Conservation (phyloP, 495 filamentous ascomycete species). For the Stereocaulon alpinum region DNA sequence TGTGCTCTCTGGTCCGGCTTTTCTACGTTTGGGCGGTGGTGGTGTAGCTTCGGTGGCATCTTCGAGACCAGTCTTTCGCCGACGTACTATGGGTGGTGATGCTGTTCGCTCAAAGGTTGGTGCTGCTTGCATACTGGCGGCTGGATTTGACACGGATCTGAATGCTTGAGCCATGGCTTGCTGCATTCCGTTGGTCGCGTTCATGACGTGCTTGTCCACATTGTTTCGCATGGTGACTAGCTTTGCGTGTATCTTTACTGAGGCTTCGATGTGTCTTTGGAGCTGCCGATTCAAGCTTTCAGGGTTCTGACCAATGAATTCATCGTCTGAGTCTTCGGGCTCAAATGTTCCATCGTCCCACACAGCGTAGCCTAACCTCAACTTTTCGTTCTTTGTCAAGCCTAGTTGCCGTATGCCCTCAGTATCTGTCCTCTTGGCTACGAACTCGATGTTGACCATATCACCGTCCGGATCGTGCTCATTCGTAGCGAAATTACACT, state of each 20-base stretch:
- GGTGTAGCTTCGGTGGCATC: constrained; percentile 1
- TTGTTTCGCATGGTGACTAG: constrained; percentile 9
- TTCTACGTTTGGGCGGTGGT: constrained; percentile 3
- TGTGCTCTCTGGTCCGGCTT: constrained; percentile 10
- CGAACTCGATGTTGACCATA: constrained; percentile 24
- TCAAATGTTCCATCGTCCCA: constrained; percentile 19
- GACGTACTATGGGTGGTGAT: constrained; percentile 4
- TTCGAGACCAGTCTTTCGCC: not conserved
- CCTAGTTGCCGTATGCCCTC: constrained; percentile 15
- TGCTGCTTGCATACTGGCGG: not conserved
- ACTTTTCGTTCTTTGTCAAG: constrained; percentile 20
- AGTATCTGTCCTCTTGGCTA: constrained; percentile 19
- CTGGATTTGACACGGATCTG: constrained; percentile 7
- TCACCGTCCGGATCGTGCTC: constrained; percentile 16
- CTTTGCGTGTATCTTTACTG: constrained; percentile 10
- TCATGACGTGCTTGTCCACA: constrained; percentile 9
- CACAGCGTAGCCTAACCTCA: constrained; percentile 16
- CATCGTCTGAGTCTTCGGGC: constrained; percentile 9
- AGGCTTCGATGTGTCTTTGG: constrained; percentile 14
- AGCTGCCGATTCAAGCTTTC: constrained; percentile 10
- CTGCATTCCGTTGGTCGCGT: constrained; percentile 13
- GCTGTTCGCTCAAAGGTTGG: not conserved
- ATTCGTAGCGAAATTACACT: constrained; percentile 16
- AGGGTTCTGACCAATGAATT: not conserved
- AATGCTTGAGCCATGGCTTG: constrained; percentile 12